Percentiles rank a stretch among this genome's conserved stretches.
phyloP scores from a whole-genome alignment of 1,139 yeast genomes.

The Geotrichum fermentans region DNA sequence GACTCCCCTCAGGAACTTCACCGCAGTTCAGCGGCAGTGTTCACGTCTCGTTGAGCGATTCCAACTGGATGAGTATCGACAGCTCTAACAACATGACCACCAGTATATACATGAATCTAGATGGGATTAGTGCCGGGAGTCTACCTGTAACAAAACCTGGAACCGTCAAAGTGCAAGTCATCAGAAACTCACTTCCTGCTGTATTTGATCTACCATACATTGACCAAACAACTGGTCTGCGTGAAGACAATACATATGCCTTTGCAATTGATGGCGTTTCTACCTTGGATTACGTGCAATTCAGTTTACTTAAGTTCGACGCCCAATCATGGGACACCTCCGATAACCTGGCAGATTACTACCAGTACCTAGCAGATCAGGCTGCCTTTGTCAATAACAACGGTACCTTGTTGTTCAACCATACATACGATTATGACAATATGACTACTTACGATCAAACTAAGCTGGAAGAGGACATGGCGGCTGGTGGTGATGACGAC shows the following conservation, averaged over 20 bases:
- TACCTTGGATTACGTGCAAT: constrained; percentile 15
- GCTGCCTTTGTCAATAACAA: constrained; percentile 9
- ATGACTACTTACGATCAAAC: constrained; percentile 4
- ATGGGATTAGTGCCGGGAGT: constrained; percentile 16
- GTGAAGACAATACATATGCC: constrained; percentile 10
- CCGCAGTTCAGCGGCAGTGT: constrained; percentile 15
- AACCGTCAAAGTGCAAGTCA: constrained; percentile 11
- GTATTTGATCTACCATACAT: constrained; percentile 14
- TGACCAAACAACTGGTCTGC: constrained; percentile 3
- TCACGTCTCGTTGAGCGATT: constrained; percentile 12
- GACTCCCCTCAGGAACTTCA: background rate
- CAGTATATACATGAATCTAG: constrained; percentile 11
- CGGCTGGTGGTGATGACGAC: constrained; percentile 9
- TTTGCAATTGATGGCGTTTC: constrained; percentile 17
- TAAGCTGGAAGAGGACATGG: constrained; percentile 6
- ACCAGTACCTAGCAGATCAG: constrained; percentile 8
- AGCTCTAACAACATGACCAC: constrained; percentile 9
- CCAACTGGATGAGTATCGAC: constrained; percentile 17
- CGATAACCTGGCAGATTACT: constrained; percentile 10
- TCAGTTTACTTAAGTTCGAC: constrained; percentile 10
- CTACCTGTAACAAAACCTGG: constrained; percentile 15
- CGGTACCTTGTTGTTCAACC: constrained; percentile 15
- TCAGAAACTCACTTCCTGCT: constrained; percentile 17
- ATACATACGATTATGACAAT: constrained; percentile 17
- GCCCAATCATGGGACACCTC: constrained; percentile 1